Evolutionary conservation across 345 rosid genomes (phyloP), one percentile per base, ranked within the genome.

Genomic region (Bruguiera gymnorhiza): DNA sequence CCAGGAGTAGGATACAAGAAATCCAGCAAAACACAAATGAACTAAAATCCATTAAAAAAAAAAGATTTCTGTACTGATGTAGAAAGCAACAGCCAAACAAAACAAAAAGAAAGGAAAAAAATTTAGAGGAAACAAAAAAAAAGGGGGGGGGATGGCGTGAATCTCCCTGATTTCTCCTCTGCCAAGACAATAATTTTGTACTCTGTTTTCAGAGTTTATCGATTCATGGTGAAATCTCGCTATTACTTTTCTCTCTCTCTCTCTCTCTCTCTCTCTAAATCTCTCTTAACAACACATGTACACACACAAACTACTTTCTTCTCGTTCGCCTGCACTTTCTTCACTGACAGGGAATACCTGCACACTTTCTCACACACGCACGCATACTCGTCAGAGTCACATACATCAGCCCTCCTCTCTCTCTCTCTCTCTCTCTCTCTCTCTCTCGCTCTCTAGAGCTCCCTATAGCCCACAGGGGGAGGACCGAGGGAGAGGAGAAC

Each of bases 331-430:
- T 85, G 81, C 79, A 74, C 72, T 79, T 84, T 77, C 76, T 69
- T 74, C 78, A 81, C 94, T 87, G 92, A 87, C 89, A 81, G 79
- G 77, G 88, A 81, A 84, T 85, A 86, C 85, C 73, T 86, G 91
- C 91, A 88, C 91, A 76, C 80, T 85, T 81, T 73, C 83, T 88
- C 87, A 88, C 82, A 83, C 98, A 85, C 93, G 93, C 97, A 90
- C 96, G 97, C 98, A 86, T 86, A 66, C 86, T 78, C 81, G 37
- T 34, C 37, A 34, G 37, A 34, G 37, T 34, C 37, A 34, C 73
- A 39, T 66, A 73, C 83, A 60, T 56, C 72, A 19, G 6, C 77
- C 32, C 8, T 20, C 23, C 6, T 36, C 10, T 74, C 32, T 75
- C 34, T 67, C 71, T 55, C 29, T 27, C 8, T 20, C 23, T 4